phyloP scores from a whole-genome alignment of 192 early-diverging fungal species.

The Chytriomyces sp. region DNA sequence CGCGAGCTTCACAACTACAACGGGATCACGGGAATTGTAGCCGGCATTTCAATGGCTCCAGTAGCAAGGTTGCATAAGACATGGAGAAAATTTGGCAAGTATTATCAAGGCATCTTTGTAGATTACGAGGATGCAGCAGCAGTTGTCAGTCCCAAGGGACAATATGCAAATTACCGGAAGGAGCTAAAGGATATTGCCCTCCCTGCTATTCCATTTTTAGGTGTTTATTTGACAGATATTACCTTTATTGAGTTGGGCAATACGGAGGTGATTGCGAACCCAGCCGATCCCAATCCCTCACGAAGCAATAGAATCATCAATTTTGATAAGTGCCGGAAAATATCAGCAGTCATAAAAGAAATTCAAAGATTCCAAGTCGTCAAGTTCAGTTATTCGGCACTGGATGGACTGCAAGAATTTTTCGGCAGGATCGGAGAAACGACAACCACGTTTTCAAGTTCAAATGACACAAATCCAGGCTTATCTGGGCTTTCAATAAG shows the following conservation, averaged over 20 bases:
- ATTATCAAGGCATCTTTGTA: slow-evolving; percentile 42
- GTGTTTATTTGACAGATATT: slow-evolving; percentile 61
- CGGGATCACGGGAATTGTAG: slow-evolving; percentile 57
- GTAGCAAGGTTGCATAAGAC: slow-evolving; percentile 60
- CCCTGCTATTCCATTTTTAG: slow-evolving; percentile 57
- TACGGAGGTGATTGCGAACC: too few species aligned
- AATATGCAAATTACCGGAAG: slow-evolving; percentile 62
- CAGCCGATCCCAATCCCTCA: not conserved
- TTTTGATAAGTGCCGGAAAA: slow-evolving; percentile 63
- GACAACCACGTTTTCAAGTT: not conserved
- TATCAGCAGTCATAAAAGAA: slow-evolving; percentile 43
- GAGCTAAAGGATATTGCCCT: slow-evolving; percentile 52
- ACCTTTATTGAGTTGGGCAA: slow-evolving; percentile 61
- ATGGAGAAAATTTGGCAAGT: slow-evolving; percentile 49
- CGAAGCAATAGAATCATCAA: slow-evolving; percentile 45
- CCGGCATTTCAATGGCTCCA: slow-evolving; percentile 55
- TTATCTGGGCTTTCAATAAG: slow-evolving; percentile 15
- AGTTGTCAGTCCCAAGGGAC: slow-evolving; percentile 54
- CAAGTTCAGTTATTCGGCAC: slow-evolving; percentile 31
- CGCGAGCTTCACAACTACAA: slow-evolving; percentile 60
- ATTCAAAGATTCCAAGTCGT: slow-evolving; percentile 50
- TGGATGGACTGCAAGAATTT: slow-evolving; percentile 42
- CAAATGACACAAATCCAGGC: too few species aligned
- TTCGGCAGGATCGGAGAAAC: slow-evolving; percentile 27
- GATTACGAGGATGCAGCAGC: slow-evolving; percentile 45